Base-by-base conservation (phyloP, 2,329 filamentous ascomycete genomes). In the Botrytis fragariae region DNA sequence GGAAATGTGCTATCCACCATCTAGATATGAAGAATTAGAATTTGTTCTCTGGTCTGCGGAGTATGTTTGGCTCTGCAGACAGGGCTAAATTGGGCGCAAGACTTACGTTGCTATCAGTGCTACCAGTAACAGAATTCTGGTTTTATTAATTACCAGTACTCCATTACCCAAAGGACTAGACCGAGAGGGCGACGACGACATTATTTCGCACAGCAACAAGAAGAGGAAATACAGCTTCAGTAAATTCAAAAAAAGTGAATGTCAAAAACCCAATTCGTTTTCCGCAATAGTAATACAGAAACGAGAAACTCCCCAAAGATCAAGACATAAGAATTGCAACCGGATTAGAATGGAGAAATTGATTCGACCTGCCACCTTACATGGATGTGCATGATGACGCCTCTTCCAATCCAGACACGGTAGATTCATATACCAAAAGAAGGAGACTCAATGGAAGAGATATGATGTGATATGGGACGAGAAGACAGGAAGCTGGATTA, bases 1-100 rank as follows among this genome's bases (percentile, higher is more conserved):
- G 74, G 5, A 86, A 76, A 54, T 82, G 80, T 9, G 85, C 85
- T 65, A 86, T 77, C 78, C 82, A 83, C 86, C 86, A 88, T 72
- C 86, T 87, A 68, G 14, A 35, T 0, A 39, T 44, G 48, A 51
- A 25, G 14, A n/a, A 74, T 37, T 69, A 59, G 54, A 51, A 2
- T 57, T 42, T 57, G 35, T n/a, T 44, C 29, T 35, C 10, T n/a
- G 37, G 9, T n/a, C 32, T 70, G 32, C 18, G n/a, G 10, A 25
- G 48, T 1, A 16, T 22, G 12, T 35, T 32, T 69, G 37, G 1
- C 18, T 29, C 6, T 29, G 29, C 35, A 39, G 22, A n/a, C 8
- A 22, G 4, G 48, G 18, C 35, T 57, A 5, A 29, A 39, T 25
- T 42, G 48, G 37, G n/a, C 25, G 29, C 45, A 57, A 69, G 48